Evolutionary conservation across 805 yeast species (phyloP), one percentile per base, ranked within the genome.

Genomic region (Blastobotrys chiropterorum): DNA sequence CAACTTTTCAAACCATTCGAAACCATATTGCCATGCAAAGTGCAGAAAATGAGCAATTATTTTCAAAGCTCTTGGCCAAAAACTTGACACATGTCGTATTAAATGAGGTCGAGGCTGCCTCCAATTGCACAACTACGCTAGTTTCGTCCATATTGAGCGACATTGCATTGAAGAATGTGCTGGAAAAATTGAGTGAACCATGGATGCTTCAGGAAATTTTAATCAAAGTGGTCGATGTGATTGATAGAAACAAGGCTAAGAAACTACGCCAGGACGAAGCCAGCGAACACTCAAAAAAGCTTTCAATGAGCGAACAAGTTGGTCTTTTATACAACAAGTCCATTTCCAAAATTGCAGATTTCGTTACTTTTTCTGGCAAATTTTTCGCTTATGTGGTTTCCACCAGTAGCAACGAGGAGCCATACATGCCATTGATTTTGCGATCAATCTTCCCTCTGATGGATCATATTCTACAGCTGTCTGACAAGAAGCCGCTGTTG

Each of bases 201-300:
- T 79, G 76, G 65, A 72, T 76, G 62, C 56, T 79, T 1, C 75
- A 80, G 70, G 78, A 73, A 30, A 62, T 79, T 2, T 57, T 74
- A 3, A 51, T 56, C 26, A 66, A 63, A 53, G 56, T 57, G n/a
- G 49, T 60, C 26, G 50, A 43, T 38, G 39, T 38, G 16, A 13
- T 48, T 13, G 19, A 38, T 41, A 22, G 16, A 31, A n/a, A 16
- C 21, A 40, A 39, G 15, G 15, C 31, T 26, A 19, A 26, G 26
- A 17, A 13, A 13, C 22, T 21, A 6, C 6, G 5, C 44, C 15
- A 19, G 22, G 44, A 6, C 7, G 7, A 39, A 14, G 20, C 20
- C 7, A n/a, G n/a, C n/a, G 44, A 41, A 3, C 16, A 3, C 13
- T 16, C 31, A 31, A 17, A 13, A 38, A 19, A 20, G 20, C 26